Base-by-base conservation (phyloP, 331 rosid species). In the Acacia pycnantha region DNA sequence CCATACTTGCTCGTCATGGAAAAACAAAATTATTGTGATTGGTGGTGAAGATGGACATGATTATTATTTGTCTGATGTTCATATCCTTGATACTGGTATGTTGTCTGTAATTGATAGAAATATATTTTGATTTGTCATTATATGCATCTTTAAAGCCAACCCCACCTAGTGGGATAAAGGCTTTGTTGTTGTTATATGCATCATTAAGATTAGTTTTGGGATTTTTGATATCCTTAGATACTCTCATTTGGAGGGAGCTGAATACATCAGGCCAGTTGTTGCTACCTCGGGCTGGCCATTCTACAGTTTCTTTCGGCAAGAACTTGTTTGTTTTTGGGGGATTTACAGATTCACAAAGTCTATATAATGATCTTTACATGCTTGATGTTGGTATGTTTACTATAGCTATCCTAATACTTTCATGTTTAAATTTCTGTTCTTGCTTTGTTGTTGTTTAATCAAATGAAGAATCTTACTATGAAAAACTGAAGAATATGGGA, bases 281-380 rank as follows among this genome's bases (percentile, higher is more conserved):
- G 84, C 81, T 95, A 18, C 97, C 98, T 62, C 97, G 98, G 81
- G 99, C 97, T 59, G 99, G 99, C 85, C 99, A 96, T 82, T 89
- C 95, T 19, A 88, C 99, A 19, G 93, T 94, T 87, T 82, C 97
- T 77, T 92, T 94, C 74, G 98, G 95, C 83, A 96, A 85, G 87
- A 88, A 84, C 86, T 87, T 96, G 90, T 92, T 94, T 85, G 97
- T 96, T 67, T 96, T 96, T 61, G 99, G 99, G 77, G 99, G 99
- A 81, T 96, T 96, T 77, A 91, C 99, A 12, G 98, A 96, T 40
- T 94, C 97, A 37, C 99, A 91, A 90, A 94, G 93, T 86, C 89
- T 96, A n/a, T 94, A 92, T 86, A 91, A 87, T 73, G 99, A 96
- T 87, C 91, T 96, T 26, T 87, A 88, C 83, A 83, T 89, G 91